These are phyloP conservation scores for Penicillium tannophilum DNA, from an alignment of 495 filamentous ascomycete species.

Conservation along the genomic window DNA sequence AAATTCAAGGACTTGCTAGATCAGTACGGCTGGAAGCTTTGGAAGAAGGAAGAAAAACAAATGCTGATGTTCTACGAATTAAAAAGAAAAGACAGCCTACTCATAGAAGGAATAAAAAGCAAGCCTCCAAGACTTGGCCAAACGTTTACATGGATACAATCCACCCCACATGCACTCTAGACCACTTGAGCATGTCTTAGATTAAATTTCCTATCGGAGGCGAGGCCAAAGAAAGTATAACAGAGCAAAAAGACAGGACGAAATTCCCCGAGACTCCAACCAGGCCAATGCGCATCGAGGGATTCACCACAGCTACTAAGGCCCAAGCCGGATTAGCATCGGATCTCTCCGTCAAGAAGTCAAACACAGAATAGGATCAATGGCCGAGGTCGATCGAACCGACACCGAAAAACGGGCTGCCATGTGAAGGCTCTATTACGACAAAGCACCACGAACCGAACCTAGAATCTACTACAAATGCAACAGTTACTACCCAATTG, in stretches of 20 bases:
- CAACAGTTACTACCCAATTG: too few species aligned
- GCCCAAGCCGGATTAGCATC: constrained; percentile 15
- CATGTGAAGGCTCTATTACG: constrained; percentile 15
- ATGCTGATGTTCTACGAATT: not conserved
- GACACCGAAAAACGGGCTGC: not conserved
- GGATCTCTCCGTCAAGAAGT: constrained; percentile 10
- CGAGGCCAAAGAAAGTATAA: not conserved
- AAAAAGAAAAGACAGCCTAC: not conserved
- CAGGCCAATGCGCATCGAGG: constrained; percentile 7
- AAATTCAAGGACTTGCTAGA: not conserved
- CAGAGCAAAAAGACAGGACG: not conserved
- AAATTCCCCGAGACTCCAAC: constrained; percentile 20
- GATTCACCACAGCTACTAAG: constrained; percentile 15
- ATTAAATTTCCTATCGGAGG: not conserved
- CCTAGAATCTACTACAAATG: not conserved
- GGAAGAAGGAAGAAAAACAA: not conserved
- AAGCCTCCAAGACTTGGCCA: not conserved
- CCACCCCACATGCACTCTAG: constrained; percentile 1
- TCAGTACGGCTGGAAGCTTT: not conserved
- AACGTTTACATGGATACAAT: not conserved
- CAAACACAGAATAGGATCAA: not conserved
- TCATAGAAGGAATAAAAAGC: not conserved
- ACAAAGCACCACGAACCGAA: not conserved
- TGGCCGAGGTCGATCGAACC: constrained; percentile 23
- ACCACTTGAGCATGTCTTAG: not conserved